Conservation (phyloP, 352 stramenopile genomes). For the Globisporangium nunn region DNA sequence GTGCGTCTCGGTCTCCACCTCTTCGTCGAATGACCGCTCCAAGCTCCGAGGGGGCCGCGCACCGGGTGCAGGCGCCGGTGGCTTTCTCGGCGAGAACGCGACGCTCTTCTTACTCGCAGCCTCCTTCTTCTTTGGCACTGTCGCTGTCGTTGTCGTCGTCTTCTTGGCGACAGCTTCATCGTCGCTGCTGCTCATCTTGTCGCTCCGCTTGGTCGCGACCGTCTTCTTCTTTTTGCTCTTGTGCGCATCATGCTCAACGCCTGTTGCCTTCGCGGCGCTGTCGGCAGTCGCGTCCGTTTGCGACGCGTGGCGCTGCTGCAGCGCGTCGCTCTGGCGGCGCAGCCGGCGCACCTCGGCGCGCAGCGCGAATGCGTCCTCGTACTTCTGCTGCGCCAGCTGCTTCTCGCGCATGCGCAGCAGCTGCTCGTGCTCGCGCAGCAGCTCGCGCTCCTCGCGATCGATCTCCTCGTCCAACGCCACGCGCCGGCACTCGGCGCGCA, state of each 20-base stretch:
- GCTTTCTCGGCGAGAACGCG: slow-evolving; percentile 7
- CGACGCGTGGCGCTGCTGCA: slow-evolving; percentile 18
- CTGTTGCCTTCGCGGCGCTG: background rate
- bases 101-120: slow-evolving; percentile 11
- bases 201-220: slow-evolving; percentile 1
- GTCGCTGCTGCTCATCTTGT: background rate
- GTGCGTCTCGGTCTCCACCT: slow-evolving; percentile 7
- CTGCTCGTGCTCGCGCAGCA: slow-evolving; percentile 31
- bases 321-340: slow-evolving; percentile 15
- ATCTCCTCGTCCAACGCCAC: slow-evolving; percentile 40
- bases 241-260: background rate
- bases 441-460: slow-evolving; percentile 39
- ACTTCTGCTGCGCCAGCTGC: slow-evolving; percentile 16
- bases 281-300: background rate
- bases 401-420: slow-evolving; percentile 17
- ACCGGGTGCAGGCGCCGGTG: background rate
- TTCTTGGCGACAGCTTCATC: background rate
- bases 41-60: background rate
- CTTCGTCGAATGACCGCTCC: slow-evolving; percentile 12
- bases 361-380: slow-evolving; percentile 8
- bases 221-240: background rate
- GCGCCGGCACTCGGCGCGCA: slow-evolving; percentile 52
- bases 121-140: slow-evolving; percentile 2
- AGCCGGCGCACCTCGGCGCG: slow-evolving; percentile 11
- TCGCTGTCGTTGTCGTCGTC: background rate